phyloP scores from a whole-genome alignment of 1,284 basidiomycete genomes.

The Cutaneotrichosporon curvatum region DNA sequence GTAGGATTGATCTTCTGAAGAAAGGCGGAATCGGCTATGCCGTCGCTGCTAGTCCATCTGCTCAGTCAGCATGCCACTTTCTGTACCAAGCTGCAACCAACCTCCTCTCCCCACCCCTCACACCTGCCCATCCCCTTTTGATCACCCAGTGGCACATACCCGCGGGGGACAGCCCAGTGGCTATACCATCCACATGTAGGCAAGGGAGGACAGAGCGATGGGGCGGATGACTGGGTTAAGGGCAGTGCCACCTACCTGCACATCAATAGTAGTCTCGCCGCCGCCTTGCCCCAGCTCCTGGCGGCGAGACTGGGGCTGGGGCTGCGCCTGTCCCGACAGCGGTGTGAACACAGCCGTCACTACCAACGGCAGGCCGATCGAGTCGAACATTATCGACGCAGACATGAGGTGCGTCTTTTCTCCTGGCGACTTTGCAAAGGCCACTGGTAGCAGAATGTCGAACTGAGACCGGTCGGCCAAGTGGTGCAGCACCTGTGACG shows the following conservation, averaged over 20 bases:
- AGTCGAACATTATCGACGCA: slow-evolving; percentile 12
- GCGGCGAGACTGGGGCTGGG: not conserved
- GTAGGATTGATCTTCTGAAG: no score
- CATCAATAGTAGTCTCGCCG: slow-evolving; percentile 12
- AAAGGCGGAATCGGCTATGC: no score
- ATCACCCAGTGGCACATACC: no score
- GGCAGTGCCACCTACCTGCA: slow-evolving; percentile 18
- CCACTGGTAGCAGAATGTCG: slow-evolving; percentile 8
- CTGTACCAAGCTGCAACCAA: not conserved
- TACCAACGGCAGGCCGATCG: slow-evolving; percentile 15
- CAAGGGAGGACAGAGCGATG: slow-evolving; percentile 12
- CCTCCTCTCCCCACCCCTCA: slow-evolving; percentile 1
- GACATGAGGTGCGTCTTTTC: slow-evolving; percentile 12
- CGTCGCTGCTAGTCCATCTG: not conserved
- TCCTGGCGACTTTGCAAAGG: slow-evolving; percentile 2
- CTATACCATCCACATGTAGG: slow-evolving; percentile 11
- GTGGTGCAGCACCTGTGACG: slow-evolving; percentile 12
- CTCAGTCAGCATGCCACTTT: not conserved
- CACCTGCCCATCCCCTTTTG: not conserved
- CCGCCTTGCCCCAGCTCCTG: not conserved
- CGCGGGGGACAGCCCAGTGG: not conserved
- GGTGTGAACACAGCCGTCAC: slow-evolving; percentile 13
- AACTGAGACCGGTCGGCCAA: slow-evolving; percentile 10
- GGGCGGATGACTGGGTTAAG: slow-evolving; percentile 12
- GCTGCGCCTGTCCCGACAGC: not conserved